A percentile compares a stretch with the other conserved stretches of the same genome.
These are phyloP conservation scores for Suillus hirtellus DNA, from an alignment of 768 basidiomycete genomes.

Conservation along the genomic window DNA sequence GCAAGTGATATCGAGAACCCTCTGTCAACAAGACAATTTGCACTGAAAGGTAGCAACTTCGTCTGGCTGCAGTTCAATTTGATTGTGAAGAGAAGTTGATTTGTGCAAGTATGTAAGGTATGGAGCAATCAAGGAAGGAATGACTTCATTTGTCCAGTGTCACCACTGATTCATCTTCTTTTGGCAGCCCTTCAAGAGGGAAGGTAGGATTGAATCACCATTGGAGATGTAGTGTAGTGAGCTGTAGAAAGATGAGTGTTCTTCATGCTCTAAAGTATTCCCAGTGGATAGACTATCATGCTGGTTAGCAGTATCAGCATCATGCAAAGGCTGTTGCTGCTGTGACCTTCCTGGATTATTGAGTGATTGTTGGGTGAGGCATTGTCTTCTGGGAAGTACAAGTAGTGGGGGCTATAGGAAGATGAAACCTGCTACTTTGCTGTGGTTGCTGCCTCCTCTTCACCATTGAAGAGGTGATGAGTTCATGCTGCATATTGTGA, in stretches of 20 bases:
- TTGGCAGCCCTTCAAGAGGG: neutral
- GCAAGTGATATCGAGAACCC: neutral
- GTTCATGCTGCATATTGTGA: neutral
- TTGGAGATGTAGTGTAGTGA: neutral
- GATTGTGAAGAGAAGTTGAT: neutral
- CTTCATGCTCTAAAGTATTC: neutral
- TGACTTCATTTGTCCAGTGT: neutral
- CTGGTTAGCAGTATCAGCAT: neutral
- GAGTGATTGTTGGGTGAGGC: neutral
- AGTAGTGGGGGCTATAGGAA: slow-evolving; percentile 1
- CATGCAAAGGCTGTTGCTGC: neutral
- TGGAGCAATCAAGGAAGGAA: slow-evolving; percentile 6
- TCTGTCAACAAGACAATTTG: neutral
- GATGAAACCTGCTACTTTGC: neutral
- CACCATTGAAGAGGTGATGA: neutral
- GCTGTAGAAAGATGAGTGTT: neutral
- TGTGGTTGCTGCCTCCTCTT: neutral
- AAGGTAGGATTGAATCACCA: neutral
- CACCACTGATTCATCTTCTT: slow-evolving; percentile 6
- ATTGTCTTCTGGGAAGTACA: neutral
- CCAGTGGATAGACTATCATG: neutral
- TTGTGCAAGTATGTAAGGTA: slow-evolving; percentile 7
- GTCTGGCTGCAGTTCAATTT: neutral
- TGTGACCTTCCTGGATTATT: neutral
- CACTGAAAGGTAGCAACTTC: neutral